Percentiles rank a stretch among this genome's conserved stretches.
These are phyloP conservation scores for Fomitopsis pulvina DNA, from an alignment of 768 basidiomycete genomes.

Conservation along the genomic window DNA sequence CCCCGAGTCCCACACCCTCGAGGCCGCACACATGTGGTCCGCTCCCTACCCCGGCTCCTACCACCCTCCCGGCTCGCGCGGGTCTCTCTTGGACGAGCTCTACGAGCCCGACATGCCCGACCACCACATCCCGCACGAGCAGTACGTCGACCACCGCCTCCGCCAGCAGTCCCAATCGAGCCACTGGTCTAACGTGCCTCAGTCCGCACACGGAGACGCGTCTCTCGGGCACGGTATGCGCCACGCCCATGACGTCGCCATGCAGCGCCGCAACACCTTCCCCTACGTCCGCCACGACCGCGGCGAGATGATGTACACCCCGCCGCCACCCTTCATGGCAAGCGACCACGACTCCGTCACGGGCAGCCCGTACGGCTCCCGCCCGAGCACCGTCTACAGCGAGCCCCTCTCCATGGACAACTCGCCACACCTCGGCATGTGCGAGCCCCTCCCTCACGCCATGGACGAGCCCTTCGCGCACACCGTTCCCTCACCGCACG, in stretches of 20 bases:
- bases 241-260: constrained; percentile 38
- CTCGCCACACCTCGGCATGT: constrained; percentile 34
- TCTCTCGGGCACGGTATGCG: constrained; percentile 20
- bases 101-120: constrained; percentile 53
- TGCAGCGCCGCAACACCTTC: constrained; percentile 62
- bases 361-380: constrained; percentile 24
- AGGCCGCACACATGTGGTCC: constrained; percentile 20
- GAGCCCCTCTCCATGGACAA: constrained; percentile 33
- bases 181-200: constrained; percentile 23
- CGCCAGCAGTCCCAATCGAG: constrained; percentile 18
- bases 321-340: constrained; percentile 37
- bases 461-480: constrained; percentile 27
- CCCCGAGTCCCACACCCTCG: constrained; percentile 30
- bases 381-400: constrained; percentile 32
- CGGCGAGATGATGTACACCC: constrained; percentile 34
- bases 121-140: constrained; percentile 27
- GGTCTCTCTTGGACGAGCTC: constrained; percentile 63
- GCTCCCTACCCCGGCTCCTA: constrained; percentile 29
- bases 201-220: constrained; percentile 29
- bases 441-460: constrained; percentile 24
- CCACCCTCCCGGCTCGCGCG: constrained; percentile 32
- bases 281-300: constrained; percentile 74
- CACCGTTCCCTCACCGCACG: constrained; percentile 33
- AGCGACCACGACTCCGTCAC: constrained; percentile 33
- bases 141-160: constrained; percentile 19